Percentiles rank a stretch among this genome's conserved stretches.
Evolutionary conservation across 305 asterid species (phyloP).

Genomic region (Fraxinus baroniana): DNA sequence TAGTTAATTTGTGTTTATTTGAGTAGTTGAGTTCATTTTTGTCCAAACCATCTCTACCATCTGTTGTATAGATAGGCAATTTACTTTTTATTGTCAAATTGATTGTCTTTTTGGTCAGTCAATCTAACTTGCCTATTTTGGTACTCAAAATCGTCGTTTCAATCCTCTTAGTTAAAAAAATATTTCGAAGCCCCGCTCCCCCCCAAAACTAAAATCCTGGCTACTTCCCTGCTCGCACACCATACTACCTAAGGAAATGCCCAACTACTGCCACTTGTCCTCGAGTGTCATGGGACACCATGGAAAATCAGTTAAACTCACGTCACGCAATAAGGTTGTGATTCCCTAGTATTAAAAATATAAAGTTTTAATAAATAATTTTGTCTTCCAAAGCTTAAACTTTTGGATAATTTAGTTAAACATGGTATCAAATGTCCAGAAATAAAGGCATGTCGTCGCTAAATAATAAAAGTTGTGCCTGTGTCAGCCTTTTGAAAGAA

Average conservation of each 20-base stretch:
- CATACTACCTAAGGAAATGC: not conserved
- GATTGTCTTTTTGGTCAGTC: too few species aligned
- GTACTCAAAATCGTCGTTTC: too few species aligned
- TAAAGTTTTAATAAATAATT: not conserved
- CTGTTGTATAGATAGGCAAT: too few species aligned
- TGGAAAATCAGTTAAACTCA: not conserved
- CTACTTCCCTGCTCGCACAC: not conserved
- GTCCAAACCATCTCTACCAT: too few species aligned
- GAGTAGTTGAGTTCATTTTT: too few species aligned
- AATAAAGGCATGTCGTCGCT: not conserved
- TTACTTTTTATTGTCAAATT: too few species aligned
- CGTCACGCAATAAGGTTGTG: not conserved
- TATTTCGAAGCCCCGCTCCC: too few species aligned
- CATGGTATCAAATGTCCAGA: not conserved
- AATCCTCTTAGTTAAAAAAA: too few species aligned
- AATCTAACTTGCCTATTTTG: too few species aligned
- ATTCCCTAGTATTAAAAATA: not conserved
- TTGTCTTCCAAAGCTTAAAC: not conserved
- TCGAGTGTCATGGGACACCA: not conserved
- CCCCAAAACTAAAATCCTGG: too few species aligned
- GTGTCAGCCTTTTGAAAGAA: not conserved
- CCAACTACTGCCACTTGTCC: not conserved
- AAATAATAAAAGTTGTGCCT: not conserved
- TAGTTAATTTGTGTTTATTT: too few species aligned
- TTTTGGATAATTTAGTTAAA: not conserved